Base-by-base conservation (phyloP, 352 stramenopile species). In the Globisporangium middletonii region DNA sequence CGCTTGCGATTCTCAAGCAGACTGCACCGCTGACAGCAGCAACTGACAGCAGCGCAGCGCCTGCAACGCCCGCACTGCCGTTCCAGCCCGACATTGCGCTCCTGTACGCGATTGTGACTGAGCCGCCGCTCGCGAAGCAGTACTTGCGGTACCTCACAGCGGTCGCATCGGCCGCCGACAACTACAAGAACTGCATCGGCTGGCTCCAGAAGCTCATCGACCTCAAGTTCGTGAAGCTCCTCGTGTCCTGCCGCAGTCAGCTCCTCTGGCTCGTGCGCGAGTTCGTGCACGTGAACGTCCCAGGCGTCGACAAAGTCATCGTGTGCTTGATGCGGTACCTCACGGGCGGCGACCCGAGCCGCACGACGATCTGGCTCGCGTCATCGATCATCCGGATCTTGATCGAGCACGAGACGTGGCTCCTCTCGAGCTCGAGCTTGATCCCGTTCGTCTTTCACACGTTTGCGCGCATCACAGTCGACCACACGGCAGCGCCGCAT, bases 391-490 rank as follows among this genome's bases (percentile, higher is more conserved):
- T 92, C 33, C 77, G 79, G 37, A 83, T 92, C 46, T 58, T 92
- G 19, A 82, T 86, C 30, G 83, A 92, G 57, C 83, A 92, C 59
- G 83, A 93, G 61, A 43, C 71, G 7, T 93, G 83, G 83, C 55
- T 93, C 51, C 60, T 93, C 26, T 83, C 80, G 5, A 79, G 75
- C 54, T 80, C 83, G 27, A 84, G 67, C 35, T 68, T 93, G 16
- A 91, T 90, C 37, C 83, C 83, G 13, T 92, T 88, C 49, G 83
- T 91, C 7, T 92, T 92, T 44, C 79, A 92, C 53, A 88, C 83
- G 0, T 91, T 91, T 59, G 80, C 68, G 3, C 69, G 83, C 9
- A 86, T 91, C 53, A 80, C 73, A 11, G 69, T 88, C 15, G 81
- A 93, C 57, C 79, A 92, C 57, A 78, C 65, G 2, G 71, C 70